Percentiles rank a stretch among this genome's conserved stretches.
Evolutionary conservation across 257 asterid species (phyloP).

Genomic region (Scutellaria barbata): DNA sequence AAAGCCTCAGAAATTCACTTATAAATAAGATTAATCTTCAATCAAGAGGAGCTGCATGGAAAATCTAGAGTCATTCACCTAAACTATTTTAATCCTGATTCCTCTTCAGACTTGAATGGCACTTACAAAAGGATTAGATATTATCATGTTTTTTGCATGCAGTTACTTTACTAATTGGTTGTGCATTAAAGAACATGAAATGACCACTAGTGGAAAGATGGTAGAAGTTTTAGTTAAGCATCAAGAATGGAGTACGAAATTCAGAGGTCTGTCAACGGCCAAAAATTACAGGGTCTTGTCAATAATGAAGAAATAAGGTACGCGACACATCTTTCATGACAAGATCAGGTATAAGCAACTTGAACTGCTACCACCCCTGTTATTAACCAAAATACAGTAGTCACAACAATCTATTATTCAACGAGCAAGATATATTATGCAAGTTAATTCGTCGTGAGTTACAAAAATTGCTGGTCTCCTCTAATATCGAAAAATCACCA

Average conservation of each 20-base stretch:
- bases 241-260: no score
- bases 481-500: neutral
- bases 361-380: neutral
- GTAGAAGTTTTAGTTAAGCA: neutral
- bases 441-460: neutral
- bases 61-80: neutral
- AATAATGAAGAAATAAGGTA: slow-evolving; percentile 12
- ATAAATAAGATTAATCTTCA: slow-evolving; percentile 23
- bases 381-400: neutral
- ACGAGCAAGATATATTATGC: neutral
- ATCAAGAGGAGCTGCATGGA: slow-evolving; percentile 1
- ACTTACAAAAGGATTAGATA: neutral
- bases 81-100: neutral
- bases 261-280: neutral
- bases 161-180: neutral
- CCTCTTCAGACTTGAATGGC: neutral
- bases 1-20: neutral
- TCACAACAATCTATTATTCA: neutral
- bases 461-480: neutral
- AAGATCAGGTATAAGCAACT: slow-evolving; percentile 1
- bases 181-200: neutral
- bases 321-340: slow-evolving; percentile 6
- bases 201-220: neutral
- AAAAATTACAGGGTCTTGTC: neutral
- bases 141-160: neutral